These are phyloP conservation scores for Oryza meridionalis DNA, from an alignment of 176 grass and related monocot species.

Conservation along the genomic window DNA sequence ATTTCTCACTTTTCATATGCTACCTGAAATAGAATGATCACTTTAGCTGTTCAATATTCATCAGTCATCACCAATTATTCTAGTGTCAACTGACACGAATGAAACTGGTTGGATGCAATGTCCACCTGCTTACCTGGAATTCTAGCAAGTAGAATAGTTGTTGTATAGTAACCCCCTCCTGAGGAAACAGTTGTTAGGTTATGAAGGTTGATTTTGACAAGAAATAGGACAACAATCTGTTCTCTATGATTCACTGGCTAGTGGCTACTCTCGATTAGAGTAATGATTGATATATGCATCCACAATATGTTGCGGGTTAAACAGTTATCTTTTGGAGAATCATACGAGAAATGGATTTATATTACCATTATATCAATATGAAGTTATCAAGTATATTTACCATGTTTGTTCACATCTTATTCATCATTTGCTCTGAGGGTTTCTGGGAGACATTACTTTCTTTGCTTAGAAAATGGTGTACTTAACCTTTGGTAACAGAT, in stretches of 20 bases:
- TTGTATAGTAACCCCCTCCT: not conserved
- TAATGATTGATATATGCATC: slow-evolving; percentile 3
- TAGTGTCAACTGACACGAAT: not conserved
- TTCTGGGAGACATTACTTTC: not conserved
- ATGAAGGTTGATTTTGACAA: not conserved
- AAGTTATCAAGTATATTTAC: not conserved
- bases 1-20: not conserved
- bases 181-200: slow-evolving; percentile 21
- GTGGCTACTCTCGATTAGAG: not conserved
- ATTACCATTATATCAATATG: not conserved
- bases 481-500: slow-evolving; percentile 8
- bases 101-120: slow-evolving; percentile 17
- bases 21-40: not conserved
- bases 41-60: slow-evolving; percentile 28
- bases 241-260: slow-evolving; percentile 9
- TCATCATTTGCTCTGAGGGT: not conserved
- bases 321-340: slow-evolving; percentile 21
- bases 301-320: not conserved
- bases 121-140: not conserved
- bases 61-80: slow-evolving; percentile 10
- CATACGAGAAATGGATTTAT: slow-evolving; percentile 11
- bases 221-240: not conserved
- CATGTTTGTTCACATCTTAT: not conserved
- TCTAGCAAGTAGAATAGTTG: not conserved
- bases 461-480: slow-evolving; percentile 26